Percentiles rank a stretch among this genome's conserved stretches.
Conservation (phyloP, 1,284 basidiomycete genomes). For the Sporisorium reilianum region DNA sequence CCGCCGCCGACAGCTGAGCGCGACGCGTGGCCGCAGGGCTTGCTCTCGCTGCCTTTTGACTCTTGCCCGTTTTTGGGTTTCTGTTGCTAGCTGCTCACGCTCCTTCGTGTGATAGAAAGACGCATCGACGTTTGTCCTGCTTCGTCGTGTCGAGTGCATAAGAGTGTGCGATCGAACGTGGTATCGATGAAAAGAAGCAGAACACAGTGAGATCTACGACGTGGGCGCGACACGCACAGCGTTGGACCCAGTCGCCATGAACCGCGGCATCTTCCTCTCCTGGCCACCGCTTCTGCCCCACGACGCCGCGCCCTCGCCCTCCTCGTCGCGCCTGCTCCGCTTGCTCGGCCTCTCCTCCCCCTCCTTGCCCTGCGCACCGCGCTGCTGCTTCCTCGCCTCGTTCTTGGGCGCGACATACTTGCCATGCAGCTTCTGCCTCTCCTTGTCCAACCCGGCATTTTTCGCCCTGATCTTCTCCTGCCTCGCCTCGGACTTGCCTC, state of each 20-base stretch:
- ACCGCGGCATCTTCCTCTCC: conserved; percentile 43
- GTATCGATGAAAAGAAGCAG: conserved; percentile 12
- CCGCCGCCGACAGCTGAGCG: conserved; percentile 9
- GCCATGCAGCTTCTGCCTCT: conserved; percentile 62
- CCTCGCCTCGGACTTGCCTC: conserved; percentile 59
- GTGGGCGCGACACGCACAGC: conserved; percentile 52
- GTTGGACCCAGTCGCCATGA: conserved; percentile 55
- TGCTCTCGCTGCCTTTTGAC: no score
- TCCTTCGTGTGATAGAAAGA: conserved; percentile 14
- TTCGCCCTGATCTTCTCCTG: conserved; percentile 65
- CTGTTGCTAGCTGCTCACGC: not conserved
- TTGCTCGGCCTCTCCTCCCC: conserved; percentile 17
- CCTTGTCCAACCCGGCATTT: conserved; percentile 64
- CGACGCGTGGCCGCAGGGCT: no score
- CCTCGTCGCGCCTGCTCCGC: conserved; percentile 15
- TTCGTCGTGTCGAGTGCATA: not conserved
- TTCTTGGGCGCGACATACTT: conserved; percentile 65
- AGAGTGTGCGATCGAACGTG: conserved; percentile 12
- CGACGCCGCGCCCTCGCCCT: not conserved
- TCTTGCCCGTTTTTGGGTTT: no score
- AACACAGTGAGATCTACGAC: conserved; percentile 11
- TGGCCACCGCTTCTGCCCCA: conserved; percentile 34
- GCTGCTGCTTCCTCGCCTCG: conserved; percentile 52
- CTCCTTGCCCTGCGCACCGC: conserved; percentile 10
- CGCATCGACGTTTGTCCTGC: not conserved